These are phyloP conservation scores for Rutidosis leptorrhynchoides DNA, from an alignment of 129 eudicot genomes.

Conservation along the genomic window DNA sequence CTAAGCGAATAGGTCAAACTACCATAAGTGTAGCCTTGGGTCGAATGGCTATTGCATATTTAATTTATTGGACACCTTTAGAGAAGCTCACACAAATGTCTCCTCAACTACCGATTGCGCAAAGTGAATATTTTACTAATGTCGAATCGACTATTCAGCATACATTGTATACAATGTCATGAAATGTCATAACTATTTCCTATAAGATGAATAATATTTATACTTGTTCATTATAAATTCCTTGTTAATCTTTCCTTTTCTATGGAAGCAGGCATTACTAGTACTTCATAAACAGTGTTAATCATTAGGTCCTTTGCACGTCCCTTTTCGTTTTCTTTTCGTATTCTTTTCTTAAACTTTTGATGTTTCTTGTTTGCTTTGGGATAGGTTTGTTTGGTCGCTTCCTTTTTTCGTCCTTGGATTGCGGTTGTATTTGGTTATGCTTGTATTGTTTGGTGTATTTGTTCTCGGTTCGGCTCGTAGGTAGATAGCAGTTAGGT, in stretches of 20 bases:
- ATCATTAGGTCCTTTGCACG: too few relatives aligned
- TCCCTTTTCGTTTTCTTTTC: too few relatives aligned
- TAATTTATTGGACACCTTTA: slow-evolving; percentile 10
- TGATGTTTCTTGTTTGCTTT: too few relatives aligned
- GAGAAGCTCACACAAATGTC: slow-evolving; percentile 13
- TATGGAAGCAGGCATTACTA: slow-evolving; percentile 12
- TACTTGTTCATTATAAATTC: slow-evolving; percentile 4
- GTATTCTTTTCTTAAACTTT: too few relatives aligned
- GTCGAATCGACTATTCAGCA: slow-evolving; percentile 10
- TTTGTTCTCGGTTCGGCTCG: too few relatives aligned
- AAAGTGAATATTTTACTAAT: slow-evolving; percentile 22
- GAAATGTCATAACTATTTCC: background rate
- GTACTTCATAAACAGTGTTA: too few relatives aligned
- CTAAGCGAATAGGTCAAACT: slow-evolving; percentile 8
- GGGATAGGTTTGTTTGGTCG: too few relatives aligned
- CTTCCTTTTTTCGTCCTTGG: too few relatives aligned
- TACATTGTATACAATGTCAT: background rate
- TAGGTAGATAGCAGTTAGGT: too few relatives aligned
- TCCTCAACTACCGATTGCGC: slow-evolving; percentile 5
- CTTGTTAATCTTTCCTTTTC: background rate
- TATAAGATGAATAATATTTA: background rate
- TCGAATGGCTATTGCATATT: background rate
- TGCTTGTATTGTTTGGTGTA: too few relatives aligned
- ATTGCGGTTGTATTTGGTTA: too few relatives aligned
- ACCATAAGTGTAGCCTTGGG: slow-evolving; percentile 12